phyloP scores from a whole-genome alignment of 768 basidiomycete species.

The Podaxis rugospora region DNA sequence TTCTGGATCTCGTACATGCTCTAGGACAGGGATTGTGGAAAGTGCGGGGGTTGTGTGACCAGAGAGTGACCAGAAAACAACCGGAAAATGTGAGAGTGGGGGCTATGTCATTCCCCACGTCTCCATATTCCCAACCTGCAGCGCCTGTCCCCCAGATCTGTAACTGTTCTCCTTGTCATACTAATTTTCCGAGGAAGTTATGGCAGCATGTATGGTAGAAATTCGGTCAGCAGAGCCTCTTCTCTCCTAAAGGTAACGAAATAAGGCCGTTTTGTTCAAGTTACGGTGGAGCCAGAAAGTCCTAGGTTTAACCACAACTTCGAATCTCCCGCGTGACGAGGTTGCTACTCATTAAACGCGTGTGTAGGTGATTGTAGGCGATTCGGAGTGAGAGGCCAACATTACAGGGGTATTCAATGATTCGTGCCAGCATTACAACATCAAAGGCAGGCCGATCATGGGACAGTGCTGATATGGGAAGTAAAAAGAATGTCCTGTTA shows the following conservation, averaged over 20 bases:
- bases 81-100: no score
- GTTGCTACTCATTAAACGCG: background rate
- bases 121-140: no score
- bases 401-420: background rate
- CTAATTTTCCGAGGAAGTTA: background rate
- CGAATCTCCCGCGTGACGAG: background rate
- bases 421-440: background rate
- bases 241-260: background rate
- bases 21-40: no score
- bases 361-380: background rate
- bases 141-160: background rate
- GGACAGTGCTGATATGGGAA: background rate
- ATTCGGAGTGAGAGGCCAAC: background rate
- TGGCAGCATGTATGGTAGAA: background rate
- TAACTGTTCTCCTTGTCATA: background rate
- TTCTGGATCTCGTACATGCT: no score
- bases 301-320: background rate
- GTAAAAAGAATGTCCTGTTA: background rate
- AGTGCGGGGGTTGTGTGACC: no score
- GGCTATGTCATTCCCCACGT: no score
- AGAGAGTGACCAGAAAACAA: no score
- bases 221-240: background rate
- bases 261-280: background rate
- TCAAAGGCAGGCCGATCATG: background rate
- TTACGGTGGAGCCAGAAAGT: background rate